phyloP scores from a whole-genome alignment of 2,329 filamentous ascomycete genomes.

The Verticillium nonalfalfae region DNA sequence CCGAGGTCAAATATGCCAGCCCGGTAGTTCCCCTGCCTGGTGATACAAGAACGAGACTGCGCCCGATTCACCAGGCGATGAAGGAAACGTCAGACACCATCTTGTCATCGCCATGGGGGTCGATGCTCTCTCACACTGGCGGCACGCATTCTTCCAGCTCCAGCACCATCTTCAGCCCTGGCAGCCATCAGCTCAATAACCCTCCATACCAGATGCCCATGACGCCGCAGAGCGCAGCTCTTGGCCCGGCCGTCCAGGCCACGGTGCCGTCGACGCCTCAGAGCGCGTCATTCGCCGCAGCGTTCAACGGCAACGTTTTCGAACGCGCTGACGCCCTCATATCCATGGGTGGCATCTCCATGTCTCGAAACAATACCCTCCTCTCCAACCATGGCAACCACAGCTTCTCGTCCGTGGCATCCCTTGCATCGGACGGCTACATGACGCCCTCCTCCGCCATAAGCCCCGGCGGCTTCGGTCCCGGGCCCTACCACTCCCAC shows the following conservation, averaged over 20 bases:
- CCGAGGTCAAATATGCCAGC: conserved; percentile 49
- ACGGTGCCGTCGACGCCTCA: conserved; percentile 72
- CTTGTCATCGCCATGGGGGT: conserved; percentile 50
- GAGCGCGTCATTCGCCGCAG: conserved; percentile 46
- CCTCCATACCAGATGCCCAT: conserved; percentile 54
- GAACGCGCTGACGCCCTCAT: conserved; percentile 53
- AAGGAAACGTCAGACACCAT: conserved; percentile 76
- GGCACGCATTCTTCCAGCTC: conserved; percentile 7
- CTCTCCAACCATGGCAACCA: conserved; percentile 26
- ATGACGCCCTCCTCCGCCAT: conserved; percentile 21
- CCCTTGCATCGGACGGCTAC: conserved; percentile 32
- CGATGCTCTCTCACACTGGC: conserved; percentile 25
- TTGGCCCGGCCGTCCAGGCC: conserved; percentile 85
- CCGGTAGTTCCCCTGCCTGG: conserved; percentile 47
- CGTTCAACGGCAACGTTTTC: conserved; percentile 53
- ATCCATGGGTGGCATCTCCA: conserved; percentile 50
- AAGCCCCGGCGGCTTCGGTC: conserved; percentile 20
- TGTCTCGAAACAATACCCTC: conserved; percentile 35
- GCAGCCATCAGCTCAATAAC: conserved; percentile 15
- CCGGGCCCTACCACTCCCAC: conserved; percentile 8
- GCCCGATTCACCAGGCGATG: conserved; percentile 74
- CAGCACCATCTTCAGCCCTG: conserved; percentile 12
- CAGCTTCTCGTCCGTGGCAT: conserved; percentile 32
- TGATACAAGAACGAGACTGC: conserved; percentile 68
- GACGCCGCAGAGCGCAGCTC: conserved; percentile 81